Evolutionary conservation across 352 stramenopile genomes (phyloP).

Genomic region (Globisporangium middletonii): DNA sequence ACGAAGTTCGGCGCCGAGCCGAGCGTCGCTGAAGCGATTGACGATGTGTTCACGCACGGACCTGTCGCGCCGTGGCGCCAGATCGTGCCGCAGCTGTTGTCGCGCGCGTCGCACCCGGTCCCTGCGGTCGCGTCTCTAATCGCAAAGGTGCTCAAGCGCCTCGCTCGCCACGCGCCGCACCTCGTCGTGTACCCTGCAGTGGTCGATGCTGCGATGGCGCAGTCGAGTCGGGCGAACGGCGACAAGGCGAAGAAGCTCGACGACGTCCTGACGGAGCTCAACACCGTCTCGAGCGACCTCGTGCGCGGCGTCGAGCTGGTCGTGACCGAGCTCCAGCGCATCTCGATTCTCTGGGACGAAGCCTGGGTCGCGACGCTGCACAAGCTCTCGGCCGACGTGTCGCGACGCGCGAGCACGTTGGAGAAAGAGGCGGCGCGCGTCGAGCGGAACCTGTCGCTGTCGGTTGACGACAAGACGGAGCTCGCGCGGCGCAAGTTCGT

Average conservation of each 20-base stretch:
- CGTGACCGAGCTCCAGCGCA: constrained; percentile 65
- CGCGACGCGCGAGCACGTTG: constrained; percentile 54
- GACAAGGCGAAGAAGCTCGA: constrained; percentile 18
- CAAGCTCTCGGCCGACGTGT: constrained; percentile 72
- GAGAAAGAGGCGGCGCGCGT: constrained; percentile 72
- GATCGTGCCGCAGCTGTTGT: constrained; percentile 70
- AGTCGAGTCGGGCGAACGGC: background rate
- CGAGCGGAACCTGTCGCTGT: constrained; percentile 63
- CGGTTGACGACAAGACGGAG: constrained; percentile 49
- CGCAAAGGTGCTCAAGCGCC: constrained; percentile 48
- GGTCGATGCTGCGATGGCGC: constrained; percentile 34
- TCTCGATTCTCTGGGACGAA: constrained; percentile 84
- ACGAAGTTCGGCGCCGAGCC: constrained; percentile 51
- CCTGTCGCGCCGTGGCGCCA: constrained; percentile 56
- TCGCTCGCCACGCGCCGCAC: constrained; percentile 56
- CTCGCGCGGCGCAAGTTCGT: constrained; percentile 66
- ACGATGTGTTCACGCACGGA: constrained; percentile 35
- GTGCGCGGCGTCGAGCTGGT: constrained; percentile 53
- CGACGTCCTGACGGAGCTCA: constrained; percentile 38
- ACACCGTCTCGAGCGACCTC: constrained; percentile 28
- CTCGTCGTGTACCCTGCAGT: constrained; percentile 72
- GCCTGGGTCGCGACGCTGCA: constrained; percentile 61
- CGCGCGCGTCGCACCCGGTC: constrained; percentile 54
- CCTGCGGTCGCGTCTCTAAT: constrained; percentile 42
- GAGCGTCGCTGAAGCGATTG: constrained; percentile 31